These are phyloP conservation scores for Macrolepiota dolichaula DNA, from an alignment of 768 basidiomycete species.

Conservation along the genomic window DNA sequence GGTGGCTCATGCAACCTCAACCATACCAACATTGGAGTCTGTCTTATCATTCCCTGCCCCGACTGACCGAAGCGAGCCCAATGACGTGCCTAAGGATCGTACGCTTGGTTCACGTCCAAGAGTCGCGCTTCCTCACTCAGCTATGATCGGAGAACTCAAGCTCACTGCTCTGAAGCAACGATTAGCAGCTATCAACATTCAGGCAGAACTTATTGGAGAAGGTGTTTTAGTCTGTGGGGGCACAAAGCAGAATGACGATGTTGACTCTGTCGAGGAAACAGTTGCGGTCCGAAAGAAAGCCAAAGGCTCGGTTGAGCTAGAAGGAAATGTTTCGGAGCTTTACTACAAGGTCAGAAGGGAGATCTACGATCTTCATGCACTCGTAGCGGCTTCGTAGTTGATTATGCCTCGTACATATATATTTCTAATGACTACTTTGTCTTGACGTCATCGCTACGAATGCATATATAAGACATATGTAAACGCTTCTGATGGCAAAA, in stretches of 20 bases:
- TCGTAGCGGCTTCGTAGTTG: conserved; percentile 60
- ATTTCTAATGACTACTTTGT: background rate
- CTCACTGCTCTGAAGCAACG: conserved; percentile 85
- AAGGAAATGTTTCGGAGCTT: conserved; percentile 83
- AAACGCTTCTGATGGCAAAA: no score
- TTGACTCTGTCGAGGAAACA: conserved; percentile 53
- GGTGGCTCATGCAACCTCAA: conserved; percentile 78
- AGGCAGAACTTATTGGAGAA: conserved; percentile 95
- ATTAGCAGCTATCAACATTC: conserved; percentile 70
- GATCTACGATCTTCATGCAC: conserved; percentile 88
- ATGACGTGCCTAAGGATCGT: conserved; percentile 29
- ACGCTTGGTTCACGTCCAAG: conserved; percentile 65
- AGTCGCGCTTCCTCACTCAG: conserved; percentile 74
- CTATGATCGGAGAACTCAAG: conserved; percentile 97
- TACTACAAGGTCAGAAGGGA: conserved; percentile 89
- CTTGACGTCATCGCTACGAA: background rate
- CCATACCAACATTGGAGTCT: conserved; percentile 85
- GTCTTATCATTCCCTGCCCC: conserved; percentile 29
- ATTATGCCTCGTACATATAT: background rate
- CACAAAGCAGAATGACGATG: conserved; percentile 37
- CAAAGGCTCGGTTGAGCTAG: conserved; percentile 82
- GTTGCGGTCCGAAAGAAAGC: conserved; percentile 90
- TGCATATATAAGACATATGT: background rate
- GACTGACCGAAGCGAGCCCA: conserved; percentile 19
- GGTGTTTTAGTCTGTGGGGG: conserved; percentile 90